A percentile compares a stretch with the other conserved stretches of the same genome.
These are phyloP conservation scores for Microbotryum lychnidis-dioicae DNA, from an alignment of 1,284 basidiomycete genomes.

Conservation along the genomic window DNA sequence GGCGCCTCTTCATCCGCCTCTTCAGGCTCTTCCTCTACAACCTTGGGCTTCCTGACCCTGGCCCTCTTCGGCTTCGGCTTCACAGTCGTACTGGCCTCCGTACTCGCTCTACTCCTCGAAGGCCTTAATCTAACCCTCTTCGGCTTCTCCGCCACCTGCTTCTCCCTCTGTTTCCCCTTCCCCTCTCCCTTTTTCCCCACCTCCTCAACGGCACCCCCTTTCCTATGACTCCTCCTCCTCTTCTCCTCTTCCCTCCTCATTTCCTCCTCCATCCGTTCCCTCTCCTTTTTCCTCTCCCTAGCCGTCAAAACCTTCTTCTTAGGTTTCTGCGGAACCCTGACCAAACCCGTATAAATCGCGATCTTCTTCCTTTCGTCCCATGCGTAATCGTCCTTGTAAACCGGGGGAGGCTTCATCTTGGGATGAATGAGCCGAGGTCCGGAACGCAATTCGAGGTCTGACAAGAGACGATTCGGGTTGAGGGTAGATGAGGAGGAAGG, in stretches of 20 bases:
- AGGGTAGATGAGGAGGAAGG: constrained; percentile 2
- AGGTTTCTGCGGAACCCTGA: neutral
- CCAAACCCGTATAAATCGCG: constrained; percentile 13
- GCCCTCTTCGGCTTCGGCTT: neutral
- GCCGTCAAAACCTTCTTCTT: constrained; percentile 9
- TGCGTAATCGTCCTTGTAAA: constrained; percentile 17
- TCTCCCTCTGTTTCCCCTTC: constrained; percentile 1
- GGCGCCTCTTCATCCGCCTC: neutral
- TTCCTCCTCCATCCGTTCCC: neutral
- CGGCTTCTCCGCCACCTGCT: neutral
- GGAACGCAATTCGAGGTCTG: constrained; percentile 14
- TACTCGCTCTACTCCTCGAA: neutral
- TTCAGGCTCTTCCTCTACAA: neutral
- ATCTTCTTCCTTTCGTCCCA: constrained; percentile 14
- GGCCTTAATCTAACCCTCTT: neutral
- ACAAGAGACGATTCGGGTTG: constrained; percentile 5
- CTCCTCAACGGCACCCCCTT: neutral
- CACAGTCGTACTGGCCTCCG: neutral
- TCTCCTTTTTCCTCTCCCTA: neutral
- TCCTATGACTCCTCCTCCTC: neutral
- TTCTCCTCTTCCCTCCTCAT: neutral
- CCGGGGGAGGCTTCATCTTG: constrained; percentile 20
- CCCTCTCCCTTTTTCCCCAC: neutral
- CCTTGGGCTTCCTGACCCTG: neutral
- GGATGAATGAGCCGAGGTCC: constrained; percentile 24